Evolutionary conservation across 1,139 yeast genomes (phyloP), one percentile per base, ranked within the genome.

Genomic region (Spencermartinsiella ligniputridi): DNA sequence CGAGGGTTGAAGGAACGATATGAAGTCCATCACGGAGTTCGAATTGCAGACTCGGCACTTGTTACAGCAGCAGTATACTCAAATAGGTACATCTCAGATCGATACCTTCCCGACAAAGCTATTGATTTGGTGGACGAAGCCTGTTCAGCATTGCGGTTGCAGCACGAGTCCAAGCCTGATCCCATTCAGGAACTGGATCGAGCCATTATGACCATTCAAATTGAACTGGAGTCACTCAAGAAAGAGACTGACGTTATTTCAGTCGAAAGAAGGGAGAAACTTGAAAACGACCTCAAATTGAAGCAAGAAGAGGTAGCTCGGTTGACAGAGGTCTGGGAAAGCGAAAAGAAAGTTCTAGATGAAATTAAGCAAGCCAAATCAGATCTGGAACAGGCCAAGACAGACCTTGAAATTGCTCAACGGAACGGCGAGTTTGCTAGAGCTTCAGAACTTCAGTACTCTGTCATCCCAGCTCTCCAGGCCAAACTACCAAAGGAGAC

Each of bases 11-110:
- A 90, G 63, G 97, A 92, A 61, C 76, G 85, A 54, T 92, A 92
- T 61, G 98, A 92, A 61, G 96, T 92, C 2, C 98, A 92, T 61
- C 98, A 92, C 61, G 98, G 98, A 66, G 98, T 92, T n/a, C 77
- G 97, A 53, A 88, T 92, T 47, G 78, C 94, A 3, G 98, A 92
- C 62, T 77, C 90, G 35, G 97, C 98, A 0, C 72, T 92, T 47
- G 97, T 92, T 1, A 85, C 96, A 0, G 96, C 97, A 9, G 96
- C 97, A 0, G 81, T 86, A 3, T 80, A 90, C 59, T 83, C 96
- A 25, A 87, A 88, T 59, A 75, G 98, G 52, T 92, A 92, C 63
- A 87, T 92, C 45, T 86, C 95, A 5, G 97, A 92, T 63, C 69
- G 97, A 45, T 88, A 81, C 58, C 71, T 92, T 38, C 98, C 98